phyloP scores from a whole-genome alignment of 192 early-diverging fungal species.

The Backusella sp. region DNA sequence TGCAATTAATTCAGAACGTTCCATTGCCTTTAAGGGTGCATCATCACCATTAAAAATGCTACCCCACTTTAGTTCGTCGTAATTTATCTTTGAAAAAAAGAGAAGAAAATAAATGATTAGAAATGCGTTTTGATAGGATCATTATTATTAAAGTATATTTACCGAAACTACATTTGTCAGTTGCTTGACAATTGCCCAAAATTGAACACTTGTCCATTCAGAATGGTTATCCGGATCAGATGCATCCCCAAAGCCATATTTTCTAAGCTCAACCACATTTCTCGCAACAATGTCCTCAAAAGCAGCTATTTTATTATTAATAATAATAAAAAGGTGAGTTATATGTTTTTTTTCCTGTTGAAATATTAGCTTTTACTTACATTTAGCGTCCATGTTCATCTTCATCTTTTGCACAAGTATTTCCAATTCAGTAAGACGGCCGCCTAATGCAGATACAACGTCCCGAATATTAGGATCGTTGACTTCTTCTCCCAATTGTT shows the following conservation, averaged over 20 bases:
- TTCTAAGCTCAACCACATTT: constrained; percentile 84
- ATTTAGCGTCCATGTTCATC: constrained; percentile 54
- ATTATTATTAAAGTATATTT: background rate
- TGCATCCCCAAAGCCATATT: constrained; percentile 79
- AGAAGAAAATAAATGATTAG: background rate
- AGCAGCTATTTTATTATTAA: constrained; percentile 49
- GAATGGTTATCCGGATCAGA: constrained; percentile 33
- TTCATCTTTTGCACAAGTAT: constrained; percentile 88
- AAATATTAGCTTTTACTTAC: constrained; percentile 34
- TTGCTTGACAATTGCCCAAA: constrained; percentile 82
- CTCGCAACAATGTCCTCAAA: constrained; percentile 83
- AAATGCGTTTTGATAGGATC: background rate
- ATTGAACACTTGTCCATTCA: constrained; percentile 86
- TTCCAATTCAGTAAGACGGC: constrained; percentile 88
- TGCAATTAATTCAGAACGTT: constrained; percentile 85
- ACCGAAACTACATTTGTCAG: constrained; percentile 54
- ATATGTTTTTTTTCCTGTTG: background rate
- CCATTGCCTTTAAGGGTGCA: constrained; percentile 77
- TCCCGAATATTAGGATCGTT: constrained; percentile 35
- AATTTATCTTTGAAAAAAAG: constrained; percentile 53
- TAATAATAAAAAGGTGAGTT: background rate
- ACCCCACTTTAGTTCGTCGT: constrained; percentile 79
- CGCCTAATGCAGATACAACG: constrained; percentile 76
- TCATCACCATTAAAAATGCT: constrained; percentile 88
- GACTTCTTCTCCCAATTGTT: constrained; percentile 37